Evolutionary conservation across 805 yeast genomes (phyloP).

Genomic region (Aciculoconidium aculeatum): DNA sequence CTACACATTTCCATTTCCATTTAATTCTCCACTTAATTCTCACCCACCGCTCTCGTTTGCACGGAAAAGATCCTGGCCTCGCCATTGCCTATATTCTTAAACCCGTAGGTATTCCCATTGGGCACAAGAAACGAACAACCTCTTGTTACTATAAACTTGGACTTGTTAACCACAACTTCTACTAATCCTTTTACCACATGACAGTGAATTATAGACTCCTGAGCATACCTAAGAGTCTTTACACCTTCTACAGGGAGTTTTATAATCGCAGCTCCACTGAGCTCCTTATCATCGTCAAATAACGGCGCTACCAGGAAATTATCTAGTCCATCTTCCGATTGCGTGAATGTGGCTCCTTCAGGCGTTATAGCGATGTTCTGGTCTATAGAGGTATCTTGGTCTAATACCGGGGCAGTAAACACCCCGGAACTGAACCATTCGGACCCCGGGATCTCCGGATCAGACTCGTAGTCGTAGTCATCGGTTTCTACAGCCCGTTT

Average conservation of each 20-base stretch:
- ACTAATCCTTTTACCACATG: constrained; percentile 67
- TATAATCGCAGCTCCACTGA: constrained; percentile 69
- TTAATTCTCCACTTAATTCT: too few species aligned
- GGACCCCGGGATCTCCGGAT: constrained; percentile 40
- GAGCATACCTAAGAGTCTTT: constrained; percentile 56
- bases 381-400: constrained; percentile 36
- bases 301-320: constrained; percentile 58
- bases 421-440: constrained; percentile 46
- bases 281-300: constrained; percentile 56
- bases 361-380: constrained; percentile 64
- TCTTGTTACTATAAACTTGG: constrained; percentile 51
- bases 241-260: constrained; percentile 57
- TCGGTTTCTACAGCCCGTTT: constrained; percentile 3
- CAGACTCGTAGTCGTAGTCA: constrained; percentile 28
- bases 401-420: constrained; percentile 44
- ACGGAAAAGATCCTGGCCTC: constrained; percentile 69
- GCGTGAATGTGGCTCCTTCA: constrained; percentile 38
- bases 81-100: constrained; percentile 54
- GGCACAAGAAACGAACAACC: constrained; percentile 86
- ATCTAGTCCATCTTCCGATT: constrained; percentile 29
- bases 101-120: constrained; percentile 64
- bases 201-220: constrained; percentile 65
- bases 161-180: constrained; percentile 59
- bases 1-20: too few species aligned
- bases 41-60: constrained; percentile 57